phyloP scores from a whole-genome alignment of 2,329 filamentous ascomycete genomes.

The Diaporthe ilicicola region DNA sequence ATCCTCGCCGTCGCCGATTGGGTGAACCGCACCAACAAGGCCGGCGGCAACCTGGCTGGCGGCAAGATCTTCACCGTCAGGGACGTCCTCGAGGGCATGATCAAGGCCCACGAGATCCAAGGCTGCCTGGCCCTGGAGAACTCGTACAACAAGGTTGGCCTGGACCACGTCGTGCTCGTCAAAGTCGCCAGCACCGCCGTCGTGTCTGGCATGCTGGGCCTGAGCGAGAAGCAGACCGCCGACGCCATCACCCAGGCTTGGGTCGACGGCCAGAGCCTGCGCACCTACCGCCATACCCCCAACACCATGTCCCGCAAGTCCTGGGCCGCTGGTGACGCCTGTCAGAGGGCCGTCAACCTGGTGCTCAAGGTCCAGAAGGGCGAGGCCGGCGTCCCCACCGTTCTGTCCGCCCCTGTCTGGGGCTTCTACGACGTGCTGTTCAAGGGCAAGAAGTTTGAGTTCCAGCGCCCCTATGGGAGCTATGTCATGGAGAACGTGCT shows the following conservation, averaged over 20 bases:
- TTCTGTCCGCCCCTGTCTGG: slow-evolving; percentile 92
- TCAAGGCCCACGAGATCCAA: slow-evolving; percentile 99
- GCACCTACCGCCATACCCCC: slow-evolving; percentile 95
- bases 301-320: slow-evolving; percentile 99
- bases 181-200: slow-evolving; percentile 97
- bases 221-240: slow-evolving; percentile 88
- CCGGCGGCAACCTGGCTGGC: slow-evolving; percentile 80
- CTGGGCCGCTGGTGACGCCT: slow-evolving; percentile 98
- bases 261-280: slow-evolving; percentile 94
- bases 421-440: slow-evolving; percentile 99
- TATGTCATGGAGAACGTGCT: slow-evolving; percentile 99
- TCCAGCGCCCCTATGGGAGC: slow-evolving; percentile 95
- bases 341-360: slow-evolving; percentile 92
- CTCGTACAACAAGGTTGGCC: slow-evolving; percentile 97
- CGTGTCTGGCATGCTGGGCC: slow-evolving; percentile 92
- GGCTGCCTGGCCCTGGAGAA: slow-evolving; percentile 96
- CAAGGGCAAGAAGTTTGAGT: slow-evolving; percentile 94
- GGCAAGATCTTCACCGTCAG: slow-evolving; percentile 89
- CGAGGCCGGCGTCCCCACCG: slow-evolving; percentile 89
- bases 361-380: slow-evolving; percentile 91
- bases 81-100: slow-evolving; percentile 96
- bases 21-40: slow-evolving; percentile 89
- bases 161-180: slow-evolving; percentile 97
- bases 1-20: slow-evolving; percentile 98
- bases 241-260: slow-evolving; percentile 97